Conservation (phyloP, 108 stramenopile species). For the Cyclotella baltica region DNA sequence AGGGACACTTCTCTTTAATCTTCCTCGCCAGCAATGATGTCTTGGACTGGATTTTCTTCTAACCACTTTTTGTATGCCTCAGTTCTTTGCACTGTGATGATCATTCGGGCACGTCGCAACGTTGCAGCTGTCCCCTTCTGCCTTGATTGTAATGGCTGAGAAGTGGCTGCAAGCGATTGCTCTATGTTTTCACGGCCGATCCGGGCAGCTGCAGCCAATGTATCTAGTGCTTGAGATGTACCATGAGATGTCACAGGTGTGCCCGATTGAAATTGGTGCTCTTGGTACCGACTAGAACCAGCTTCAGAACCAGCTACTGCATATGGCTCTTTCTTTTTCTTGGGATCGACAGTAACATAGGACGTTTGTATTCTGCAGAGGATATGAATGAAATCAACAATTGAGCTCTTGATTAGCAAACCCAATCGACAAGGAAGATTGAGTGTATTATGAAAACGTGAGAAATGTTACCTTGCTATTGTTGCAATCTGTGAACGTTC, state of each 20-base stretch:
- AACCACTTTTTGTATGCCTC: conserved; percentile 82
- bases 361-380: conserved; percentile 74
- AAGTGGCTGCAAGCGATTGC: conserved; percentile 8
- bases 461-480: conserved; percentile 66
- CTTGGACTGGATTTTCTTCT: conserved; percentile 76
- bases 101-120: conserved; percentile 79
- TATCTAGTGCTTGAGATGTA: conserved; percentile 28
- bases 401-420: neutral
- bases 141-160: conserved; percentile 17
- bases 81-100: conserved; percentile 79
- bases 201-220: conserved; percentile 24
- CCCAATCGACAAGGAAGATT: neutral
- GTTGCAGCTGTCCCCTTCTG: conserved; percentile 49
- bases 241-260: conserved; percentile 6
- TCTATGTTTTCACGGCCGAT: conserved; percentile 23
- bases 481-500: conserved; percentile 84
- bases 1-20: conserved; percentile 21
- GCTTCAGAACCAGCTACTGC: conserved; percentile 3
- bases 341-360: conserved; percentile 80
- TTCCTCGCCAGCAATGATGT: conserved; percentile 54
- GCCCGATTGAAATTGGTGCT: conserved; percentile 11
- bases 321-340: conserved; percentile 51
- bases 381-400: neutral
- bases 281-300: conserved; percentile 7
- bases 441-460: neutral